Base-by-base conservation (phyloP, 148 eudicot genomes). In the Chenopodium berlandieri region DNA sequence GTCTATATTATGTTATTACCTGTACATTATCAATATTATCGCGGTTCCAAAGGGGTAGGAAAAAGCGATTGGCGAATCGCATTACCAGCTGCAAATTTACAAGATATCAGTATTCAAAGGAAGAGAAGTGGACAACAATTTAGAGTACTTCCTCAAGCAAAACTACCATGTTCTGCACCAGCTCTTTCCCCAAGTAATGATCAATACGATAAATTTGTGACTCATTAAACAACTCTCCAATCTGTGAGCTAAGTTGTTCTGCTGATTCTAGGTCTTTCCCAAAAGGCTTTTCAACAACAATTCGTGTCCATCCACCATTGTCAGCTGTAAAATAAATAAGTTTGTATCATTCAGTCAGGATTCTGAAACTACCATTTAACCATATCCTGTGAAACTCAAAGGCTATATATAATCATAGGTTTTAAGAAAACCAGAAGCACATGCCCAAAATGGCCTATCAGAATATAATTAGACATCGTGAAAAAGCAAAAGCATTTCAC, bases 251-350 rank as follows among this genome's bases (percentile, higher is more conserved):
- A 34, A 96, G 93, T 85, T 90, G 80, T 85, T 96, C 99, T 47
- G 99, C 89, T 64, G 99, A 92, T 65, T 85, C 90, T 81, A 92
- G 86, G 87, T 94, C 99, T 86, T 80, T 96, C 44, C 99, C 99
- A 82, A 96, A 96, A 52, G 98, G 98, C 91, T 96, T 96, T 87
- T 96, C 99, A 72, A 94, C 97, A 80, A 96, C 90, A 78, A 94
- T 88, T n/a, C 98, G 91, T 77, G 98, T 91, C 99, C 99, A 96
- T 80, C 99, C 98, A 76, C 91, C 97, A 81, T 78, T 89, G 80
- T 90, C 91, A 81, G 97, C 99, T 96, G 92, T 78, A 90, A 87
- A 6, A 76, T 25, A 5, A 73, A 4, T 23, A n/a, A 64, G 13
- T 31, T 30, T 46, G 31, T 23, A 50, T 54, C 10, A 44, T 8